Percentiles rank a stretch among this genome's conserved stretches.
Evolutionary conservation across 2,329 filamentous ascomycete species (phyloP).

Genomic region (Penicillium italicum): DNA sequence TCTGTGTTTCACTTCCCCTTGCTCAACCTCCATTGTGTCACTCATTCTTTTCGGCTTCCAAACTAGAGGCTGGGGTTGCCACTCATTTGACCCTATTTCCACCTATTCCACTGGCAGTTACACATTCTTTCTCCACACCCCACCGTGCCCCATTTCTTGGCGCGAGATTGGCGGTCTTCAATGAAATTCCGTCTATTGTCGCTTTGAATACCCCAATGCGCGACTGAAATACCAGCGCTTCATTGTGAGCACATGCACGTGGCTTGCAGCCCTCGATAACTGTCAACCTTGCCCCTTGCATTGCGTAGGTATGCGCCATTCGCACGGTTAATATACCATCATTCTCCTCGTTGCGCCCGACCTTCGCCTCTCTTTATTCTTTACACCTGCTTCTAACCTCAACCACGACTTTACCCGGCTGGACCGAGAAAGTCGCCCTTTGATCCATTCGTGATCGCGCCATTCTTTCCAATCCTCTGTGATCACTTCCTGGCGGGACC

Average conservation of each 20-base stretch:
- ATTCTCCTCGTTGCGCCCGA: constrained; percentile 5
- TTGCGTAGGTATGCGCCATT: constrained; percentile 19
- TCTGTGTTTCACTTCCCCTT: constrained; percentile 4
- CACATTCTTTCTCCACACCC: constrained; percentile 20
- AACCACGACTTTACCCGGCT: constrained; percentile 33
- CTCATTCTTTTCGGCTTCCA: background rate
- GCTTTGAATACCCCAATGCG: constrained; percentile 10
- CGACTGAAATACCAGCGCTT: constrained; percentile 10
- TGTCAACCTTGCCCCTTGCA: constrained; percentile 5
- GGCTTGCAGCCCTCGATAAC: background rate
- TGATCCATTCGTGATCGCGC: constrained; percentile 1
- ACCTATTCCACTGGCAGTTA: background rate
- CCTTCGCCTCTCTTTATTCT: background rate
- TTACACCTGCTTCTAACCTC: background rate
- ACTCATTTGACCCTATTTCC: constrained; percentile 5
- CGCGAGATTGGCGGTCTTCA: constrained; percentile 13
- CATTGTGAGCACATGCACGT: constrained; percentile 4
- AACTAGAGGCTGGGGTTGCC: background rate
- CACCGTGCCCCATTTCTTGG: constrained; percentile 21
- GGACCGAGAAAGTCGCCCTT: constrained; percentile 32
- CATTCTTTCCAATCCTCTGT: constrained; percentile 7
- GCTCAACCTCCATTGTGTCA: constrained; percentile 6
- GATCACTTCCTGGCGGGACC: constrained; percentile 29
- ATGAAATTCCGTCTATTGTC: constrained; percentile 7
- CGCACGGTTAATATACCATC: constrained; percentile 15